phyloP scores from a whole-genome alignment of 768 basidiomycete genomes.

The Termitomyces sp. region DNA sequence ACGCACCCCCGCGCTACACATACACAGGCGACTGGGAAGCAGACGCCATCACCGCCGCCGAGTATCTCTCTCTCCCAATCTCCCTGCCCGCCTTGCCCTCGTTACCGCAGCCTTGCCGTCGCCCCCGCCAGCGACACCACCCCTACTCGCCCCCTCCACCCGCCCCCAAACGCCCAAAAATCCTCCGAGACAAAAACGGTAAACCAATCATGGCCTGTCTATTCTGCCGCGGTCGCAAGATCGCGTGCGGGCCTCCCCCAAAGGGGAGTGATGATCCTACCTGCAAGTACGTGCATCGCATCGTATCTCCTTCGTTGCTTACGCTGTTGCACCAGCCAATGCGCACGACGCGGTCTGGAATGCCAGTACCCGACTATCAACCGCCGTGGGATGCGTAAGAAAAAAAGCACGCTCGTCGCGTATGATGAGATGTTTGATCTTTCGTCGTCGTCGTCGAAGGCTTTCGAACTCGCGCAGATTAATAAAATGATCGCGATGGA shows the following conservation, averaged over 20 bases:
- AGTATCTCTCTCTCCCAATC: background rate
- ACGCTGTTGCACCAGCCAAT: background rate
- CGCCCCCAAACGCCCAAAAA: background rate
- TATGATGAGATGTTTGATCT: background rate
- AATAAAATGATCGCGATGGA: background rate
- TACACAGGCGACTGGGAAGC: slow-evolving; percentile 15
- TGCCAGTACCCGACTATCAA: background rate
- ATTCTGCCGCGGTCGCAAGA: slow-evolving; percentile 49
- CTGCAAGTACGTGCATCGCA: slow-evolving; percentile 42
- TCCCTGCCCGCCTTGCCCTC: background rate
- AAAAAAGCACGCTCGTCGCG: background rate
- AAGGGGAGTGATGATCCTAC: slow-evolving; percentile 34
- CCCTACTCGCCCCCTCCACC: background rate
- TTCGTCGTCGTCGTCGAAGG: background rate
- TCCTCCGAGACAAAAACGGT: background rate
- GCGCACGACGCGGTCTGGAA: background rate
- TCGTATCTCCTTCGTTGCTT: background rate
- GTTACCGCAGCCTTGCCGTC: background rate
- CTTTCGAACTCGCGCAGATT: background rate
- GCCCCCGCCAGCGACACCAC: slow-evolving; percentile 1
- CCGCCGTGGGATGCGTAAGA: slow-evolving; percentile 1
- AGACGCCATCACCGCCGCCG: slow-evolving; percentile 6
- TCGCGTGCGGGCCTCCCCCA: slow-evolving; percentile 45
- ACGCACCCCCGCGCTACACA: background rate
- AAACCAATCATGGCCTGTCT: slow-evolving; percentile 47